A percentile compares a stretch with the other conserved stretches of the same genome.
phyloP scores from a whole-genome alignment of 2,329 filamentous ascomycete species.

The Pseudocercospora musae region DNA sequence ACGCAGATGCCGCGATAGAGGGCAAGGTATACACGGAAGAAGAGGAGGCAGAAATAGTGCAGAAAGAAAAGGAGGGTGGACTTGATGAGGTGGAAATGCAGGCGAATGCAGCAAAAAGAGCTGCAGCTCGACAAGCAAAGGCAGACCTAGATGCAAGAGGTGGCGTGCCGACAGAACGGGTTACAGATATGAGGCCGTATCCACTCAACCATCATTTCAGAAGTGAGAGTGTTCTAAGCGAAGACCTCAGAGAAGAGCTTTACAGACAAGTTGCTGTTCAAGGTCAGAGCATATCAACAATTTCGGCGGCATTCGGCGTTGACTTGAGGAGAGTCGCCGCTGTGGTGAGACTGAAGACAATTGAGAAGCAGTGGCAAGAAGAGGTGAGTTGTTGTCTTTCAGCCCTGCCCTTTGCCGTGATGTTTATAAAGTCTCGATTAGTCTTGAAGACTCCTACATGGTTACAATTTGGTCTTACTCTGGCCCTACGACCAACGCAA shows the following conservation, averaged over 20 bases:
- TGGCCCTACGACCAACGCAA: neutral
- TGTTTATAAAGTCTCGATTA: constrained; percentile 88
- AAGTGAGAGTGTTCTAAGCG: constrained; percentile 70
- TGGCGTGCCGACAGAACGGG: constrained; percentile 28
- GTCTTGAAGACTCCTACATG: constrained; percentile 97
- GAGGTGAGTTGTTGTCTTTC: constrained; percentile 60
- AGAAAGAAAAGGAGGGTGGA: constrained; percentile 23
- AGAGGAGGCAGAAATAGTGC: constrained; percentile 24
- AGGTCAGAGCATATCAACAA: constrained; percentile 67
- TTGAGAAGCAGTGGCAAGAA: constrained; percentile 73
- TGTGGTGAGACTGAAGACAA: constrained; percentile 77
- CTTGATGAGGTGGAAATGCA: constrained; percentile 24
- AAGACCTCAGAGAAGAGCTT: constrained; percentile 69
- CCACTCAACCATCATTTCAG: constrained; percentile 69
- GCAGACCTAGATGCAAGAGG: constrained; percentile 22
- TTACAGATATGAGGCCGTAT: constrained; percentile 56
- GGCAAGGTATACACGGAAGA: constrained; percentile 30
- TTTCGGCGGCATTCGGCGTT: constrained; percentile 73
- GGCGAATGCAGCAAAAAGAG: constrained; percentile 16
- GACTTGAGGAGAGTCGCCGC: constrained; percentile 83
- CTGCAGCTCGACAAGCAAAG: constrained; percentile 19
- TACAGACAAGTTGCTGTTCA: constrained; percentile 64
- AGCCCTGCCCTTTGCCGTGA: constrained; percentile 46
- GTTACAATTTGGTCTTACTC: constrained; percentile 63
- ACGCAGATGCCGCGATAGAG: constrained; percentile 9